Evolutionary conservation across 2,329 filamentous ascomycete genomes (phyloP).

Genomic region (Aspergillus arachidicola): DNA sequence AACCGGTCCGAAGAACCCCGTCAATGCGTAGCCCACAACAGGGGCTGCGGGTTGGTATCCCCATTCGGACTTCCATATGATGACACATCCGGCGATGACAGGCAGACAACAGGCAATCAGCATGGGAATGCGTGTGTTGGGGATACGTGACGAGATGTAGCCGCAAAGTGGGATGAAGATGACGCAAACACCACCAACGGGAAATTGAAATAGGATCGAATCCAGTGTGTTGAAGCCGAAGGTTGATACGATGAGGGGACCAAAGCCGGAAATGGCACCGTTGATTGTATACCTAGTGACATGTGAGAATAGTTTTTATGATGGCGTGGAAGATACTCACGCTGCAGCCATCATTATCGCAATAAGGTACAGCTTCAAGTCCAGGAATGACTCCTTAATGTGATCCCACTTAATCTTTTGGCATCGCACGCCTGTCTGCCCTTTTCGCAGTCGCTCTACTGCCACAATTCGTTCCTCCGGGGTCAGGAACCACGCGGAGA

Average conservation of each 20-base stretch:
- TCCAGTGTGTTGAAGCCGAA: constrained; percentile 68
- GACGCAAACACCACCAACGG: constrained; percentile 69
- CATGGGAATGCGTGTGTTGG: constrained; percentile 67
- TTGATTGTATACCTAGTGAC: constrained; percentile 66
- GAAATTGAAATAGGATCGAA: constrained; percentile 74
- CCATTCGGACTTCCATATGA: constrained; percentile 73
- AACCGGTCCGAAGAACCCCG: constrained; percentile 72
- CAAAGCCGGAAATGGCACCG: constrained; percentile 70
- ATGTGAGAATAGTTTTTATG: neutral
- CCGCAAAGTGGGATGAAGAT: constrained; percentile 68
- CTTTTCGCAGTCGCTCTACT: constrained; percentile 63
- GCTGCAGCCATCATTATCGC: constrained; percentile 70
- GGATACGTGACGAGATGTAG: constrained; percentile 61
- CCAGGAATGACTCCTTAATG: constrained; percentile 59
- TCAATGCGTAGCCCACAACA: constrained; percentile 71
- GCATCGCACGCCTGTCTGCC: constrained; percentile 66
- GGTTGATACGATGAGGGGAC: constrained; percentile 70
- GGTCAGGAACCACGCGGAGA: constrained; percentile 69
- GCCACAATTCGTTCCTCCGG: constrained; percentile 64
- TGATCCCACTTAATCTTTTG: constrained; percentile 63
- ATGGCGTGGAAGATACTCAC: constrained; percentile 29
- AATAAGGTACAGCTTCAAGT: constrained; percentile 66
- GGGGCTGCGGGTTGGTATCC: constrained; percentile 65
- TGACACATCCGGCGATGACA: constrained; percentile 71
- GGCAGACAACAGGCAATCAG: constrained; percentile 69